Base-by-base conservation (phyloP, 345 rosid species). In the Eucalyptus pauciflora region DNA sequence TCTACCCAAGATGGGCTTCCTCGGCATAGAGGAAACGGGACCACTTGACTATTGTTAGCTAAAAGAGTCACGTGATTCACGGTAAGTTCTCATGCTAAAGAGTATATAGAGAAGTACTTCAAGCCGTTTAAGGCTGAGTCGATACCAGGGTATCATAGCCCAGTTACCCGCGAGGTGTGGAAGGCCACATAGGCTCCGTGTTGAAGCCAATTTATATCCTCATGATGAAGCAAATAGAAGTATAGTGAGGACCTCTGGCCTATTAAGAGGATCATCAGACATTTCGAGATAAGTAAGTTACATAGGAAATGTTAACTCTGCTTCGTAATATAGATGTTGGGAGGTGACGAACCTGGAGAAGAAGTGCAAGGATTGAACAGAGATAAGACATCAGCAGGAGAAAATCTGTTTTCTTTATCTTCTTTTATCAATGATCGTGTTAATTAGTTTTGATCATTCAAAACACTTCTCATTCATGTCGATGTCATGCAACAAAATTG, bases 211-310 rank as follows among this genome's bases (percentile, higher is more conserved):
- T n/a, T 64, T 64, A 13, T 7, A n/a, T n/a, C 3, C 76, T 64
- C 76, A 37, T 76, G 83, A 76, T 37, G 2, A 76, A 41, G 5
- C 22, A 12, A 8, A 9, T 5, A 37, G 46, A 5, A 76, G 83
- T 20, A 76, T 37, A 41, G 48, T 3, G 48, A 76, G 83, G 48
- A 76, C 48, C 83, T 76, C 83, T 76, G 48, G 15, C 83, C 83
- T 41, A 41, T 76, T 37, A 37, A 20, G 83, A 76, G 3, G 83
- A 76, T 37, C 48, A 37, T 76, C 9, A 37, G 29, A 1, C 48
- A 20, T 76, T 20, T 11, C 0, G 0, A 20, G 18, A 18, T 37
- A 2, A 33, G 81, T 25, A 69, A 33, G 45, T 33, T 33, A 0
- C 81, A 71, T 9, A 33, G 0, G 25, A 17, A 69, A 71, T 33